These are phyloP conservation scores for Stentor roeselii DNA, from an alignment of 73 alveolate genomes.

Conservation along the genomic window DNA sequence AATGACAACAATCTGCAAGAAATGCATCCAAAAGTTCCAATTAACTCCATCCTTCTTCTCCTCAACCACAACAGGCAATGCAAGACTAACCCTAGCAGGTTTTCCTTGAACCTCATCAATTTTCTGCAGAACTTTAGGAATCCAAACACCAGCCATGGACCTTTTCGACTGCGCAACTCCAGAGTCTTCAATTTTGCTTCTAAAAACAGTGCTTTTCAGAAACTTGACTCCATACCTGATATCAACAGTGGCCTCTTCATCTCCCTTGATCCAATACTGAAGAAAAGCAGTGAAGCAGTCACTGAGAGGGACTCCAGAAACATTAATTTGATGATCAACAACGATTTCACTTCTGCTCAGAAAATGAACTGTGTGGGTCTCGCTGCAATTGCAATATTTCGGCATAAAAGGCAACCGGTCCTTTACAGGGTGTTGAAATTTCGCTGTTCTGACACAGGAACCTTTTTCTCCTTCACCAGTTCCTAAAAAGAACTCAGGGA, in stretches of 20 bases:
- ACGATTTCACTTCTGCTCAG: not conserved
- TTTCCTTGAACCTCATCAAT: constrained; percentile 4
- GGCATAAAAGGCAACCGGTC: constrained; percentile 18
- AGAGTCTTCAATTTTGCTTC: constrained; percentile 5
- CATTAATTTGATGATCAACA: not conserved
- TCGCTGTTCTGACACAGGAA: not conserved
- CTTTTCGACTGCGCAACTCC: not conserved
- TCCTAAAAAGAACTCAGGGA: not conserved
- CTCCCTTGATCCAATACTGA: not conserved
- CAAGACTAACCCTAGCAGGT: not conserved
- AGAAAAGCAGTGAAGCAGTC: constrained; percentile 5
- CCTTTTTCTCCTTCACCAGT: not conserved
- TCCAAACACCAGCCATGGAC: not conserved
- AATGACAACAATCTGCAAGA: not conserved
- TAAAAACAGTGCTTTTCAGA: not conserved
- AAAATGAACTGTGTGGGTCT: constrained; percentile 4
- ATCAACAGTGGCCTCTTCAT: not conserved
- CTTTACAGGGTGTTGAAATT: not conserved
- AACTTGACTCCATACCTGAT: constrained; percentile 4
- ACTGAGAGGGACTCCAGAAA: constrained; percentile 1
- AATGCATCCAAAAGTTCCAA: not conserved
- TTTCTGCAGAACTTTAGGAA: not conserved
- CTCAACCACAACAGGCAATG: not conserved
- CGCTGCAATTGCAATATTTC: not conserved
- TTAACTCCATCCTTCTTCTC: not conserved